Evolutionary conservation across 2,329 filamentous ascomycete species (phyloP).

Genomic region (Claviceps arundinis): DNA sequence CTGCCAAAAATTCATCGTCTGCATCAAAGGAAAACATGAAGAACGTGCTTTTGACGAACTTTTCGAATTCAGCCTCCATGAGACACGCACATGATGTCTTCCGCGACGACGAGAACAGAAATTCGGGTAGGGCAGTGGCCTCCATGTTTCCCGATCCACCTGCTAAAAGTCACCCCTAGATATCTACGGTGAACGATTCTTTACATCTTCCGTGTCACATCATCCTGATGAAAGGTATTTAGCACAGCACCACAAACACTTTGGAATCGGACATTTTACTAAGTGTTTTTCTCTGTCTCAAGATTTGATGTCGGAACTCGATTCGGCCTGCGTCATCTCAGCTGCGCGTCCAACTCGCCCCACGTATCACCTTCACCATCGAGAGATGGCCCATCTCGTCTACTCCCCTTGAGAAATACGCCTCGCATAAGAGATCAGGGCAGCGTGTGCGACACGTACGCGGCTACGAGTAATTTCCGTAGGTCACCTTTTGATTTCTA

Average conservation of each 20-base stretch:
- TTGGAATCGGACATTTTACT: slow-evolving; percentile 4
- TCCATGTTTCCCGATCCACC: neutral
- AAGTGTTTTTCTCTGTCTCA: neutral
- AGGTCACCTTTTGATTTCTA: neutral
- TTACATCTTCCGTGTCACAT: slow-evolving; percentile 9
- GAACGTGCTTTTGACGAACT: neutral
- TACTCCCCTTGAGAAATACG: slow-evolving; percentile 13
- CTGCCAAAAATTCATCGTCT: slow-evolving; percentile 7
- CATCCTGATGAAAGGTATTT: slow-evolving; percentile 14
- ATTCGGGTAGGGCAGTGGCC: slow-evolving; percentile 11
- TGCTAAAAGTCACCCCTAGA: slow-evolving; percentile 12
- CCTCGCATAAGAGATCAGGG: slow-evolving; percentile 10
- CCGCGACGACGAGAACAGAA: slow-evolving; percentile 14
- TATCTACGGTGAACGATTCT: slow-evolving; percentile 12
- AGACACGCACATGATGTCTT: slow-evolving; percentile 18
- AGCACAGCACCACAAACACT: neutral
- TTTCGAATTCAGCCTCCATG: slow-evolving; percentile 6
- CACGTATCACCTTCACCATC: slow-evolving; percentile 21
- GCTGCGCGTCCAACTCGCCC: slow-evolving; percentile 25
- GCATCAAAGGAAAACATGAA: slow-evolving; percentile 6
- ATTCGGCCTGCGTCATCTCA: slow-evolving; percentile 23
- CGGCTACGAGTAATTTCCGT: slow-evolving; percentile 6
- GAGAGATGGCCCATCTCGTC: slow-evolving; percentile 15
- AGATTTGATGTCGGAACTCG: slow-evolving; percentile 21
- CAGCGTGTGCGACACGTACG: slow-evolving; percentile 3